Evolutionary conservation across 345 rosid species (phyloP).

Genomic region (Arabis hirsuta): DNA sequence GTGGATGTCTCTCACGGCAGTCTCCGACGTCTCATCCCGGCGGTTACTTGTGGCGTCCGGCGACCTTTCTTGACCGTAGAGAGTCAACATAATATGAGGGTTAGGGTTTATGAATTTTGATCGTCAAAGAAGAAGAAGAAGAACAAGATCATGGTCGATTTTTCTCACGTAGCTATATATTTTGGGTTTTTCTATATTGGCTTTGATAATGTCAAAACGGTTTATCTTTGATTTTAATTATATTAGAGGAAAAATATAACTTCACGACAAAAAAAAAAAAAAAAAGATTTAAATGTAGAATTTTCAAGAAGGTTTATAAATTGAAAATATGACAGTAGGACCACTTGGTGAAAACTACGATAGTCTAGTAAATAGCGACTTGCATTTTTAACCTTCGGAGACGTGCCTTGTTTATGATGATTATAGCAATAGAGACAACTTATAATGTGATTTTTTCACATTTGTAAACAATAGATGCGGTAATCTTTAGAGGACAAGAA

Average conservation of each 20-base stretch:
- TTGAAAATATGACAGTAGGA: conserved; percentile 16
- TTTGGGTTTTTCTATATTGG: neutral
- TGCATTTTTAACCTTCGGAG: conserved; percentile 15
- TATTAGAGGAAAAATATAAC: conserved; percentile 16
- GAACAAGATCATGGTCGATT: conserved; percentile 21
- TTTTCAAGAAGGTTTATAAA: conserved; percentile 30
- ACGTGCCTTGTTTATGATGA: conserved; percentile 22
- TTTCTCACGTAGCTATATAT: neutral
- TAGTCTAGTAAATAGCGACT: conserved; percentile 19
- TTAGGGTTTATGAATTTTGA: conserved; percentile 22
- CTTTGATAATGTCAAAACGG: conserved; percentile 13
- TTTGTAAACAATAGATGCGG: neutral
- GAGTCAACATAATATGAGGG: conserved; percentile 26
- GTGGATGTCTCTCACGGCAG: conserved; percentile 71
- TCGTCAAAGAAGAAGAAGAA: conserved; percentile 27
- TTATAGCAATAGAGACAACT: neutral
- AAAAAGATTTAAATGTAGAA: conserved; percentile 15
- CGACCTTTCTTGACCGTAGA: conserved; percentile 20
- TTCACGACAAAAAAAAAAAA: conserved; percentile 12
- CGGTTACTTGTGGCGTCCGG: conserved; percentile 6
- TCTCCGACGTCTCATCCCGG: conserved; percentile 33
- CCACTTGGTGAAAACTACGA: conserved; percentile 33
- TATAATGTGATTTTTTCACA: neutral
- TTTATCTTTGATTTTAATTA: conserved; percentile 20
- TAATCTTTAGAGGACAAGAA: neutral